phyloP scores from a whole-genome alignment of 169 alveolate genomes.

The Plasmodium reichenowi region DNA sequence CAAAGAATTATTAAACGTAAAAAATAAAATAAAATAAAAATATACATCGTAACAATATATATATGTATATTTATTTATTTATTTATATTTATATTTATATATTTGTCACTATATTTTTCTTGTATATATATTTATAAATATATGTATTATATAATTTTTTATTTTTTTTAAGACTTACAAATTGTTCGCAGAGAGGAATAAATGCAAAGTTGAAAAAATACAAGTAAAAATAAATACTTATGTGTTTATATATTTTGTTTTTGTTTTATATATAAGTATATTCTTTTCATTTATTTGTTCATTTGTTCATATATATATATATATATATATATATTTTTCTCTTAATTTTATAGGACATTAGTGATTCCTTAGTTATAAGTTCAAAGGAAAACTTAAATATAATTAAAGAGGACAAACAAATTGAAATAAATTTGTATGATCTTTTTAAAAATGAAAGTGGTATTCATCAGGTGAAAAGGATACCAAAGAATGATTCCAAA shows the following conservation, averaged over 20 bases:
- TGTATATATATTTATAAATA: background rate
- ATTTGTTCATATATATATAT: background rate
- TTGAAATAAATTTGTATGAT: constrained; percentile 78
- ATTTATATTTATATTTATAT: background rate
- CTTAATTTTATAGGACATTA: constrained; percentile 15
- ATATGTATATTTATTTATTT: background rate
- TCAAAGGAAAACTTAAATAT: constrained; percentile 26
- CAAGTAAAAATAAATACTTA: constrained; percentile 17
- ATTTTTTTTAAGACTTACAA: constrained; percentile 29
- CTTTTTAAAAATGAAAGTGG: constrained; percentile 84
- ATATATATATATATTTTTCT: background rate
- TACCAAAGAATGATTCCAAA: constrained; percentile 82
- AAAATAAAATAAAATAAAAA: constrained; percentile 9
- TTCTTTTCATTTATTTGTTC: background rate
- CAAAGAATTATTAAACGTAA: constrained; percentile 31
- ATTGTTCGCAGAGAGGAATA: constrained; percentile 33
- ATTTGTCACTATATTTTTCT: too few species aligned
- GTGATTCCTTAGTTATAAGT: constrained; percentile 25
- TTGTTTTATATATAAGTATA: background rate
- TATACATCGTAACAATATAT: background rate
- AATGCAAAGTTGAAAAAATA: constrained; percentile 28
- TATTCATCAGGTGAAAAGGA: constrained; percentile 86
- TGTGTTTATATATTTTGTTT: too few species aligned
- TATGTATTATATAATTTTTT: background rate
- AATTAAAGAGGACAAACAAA: constrained; percentile 34